These are phyloP conservation scores for Quercus phellos DNA, from an alignment of 331 rosid species.

Conservation along the genomic window DNA sequence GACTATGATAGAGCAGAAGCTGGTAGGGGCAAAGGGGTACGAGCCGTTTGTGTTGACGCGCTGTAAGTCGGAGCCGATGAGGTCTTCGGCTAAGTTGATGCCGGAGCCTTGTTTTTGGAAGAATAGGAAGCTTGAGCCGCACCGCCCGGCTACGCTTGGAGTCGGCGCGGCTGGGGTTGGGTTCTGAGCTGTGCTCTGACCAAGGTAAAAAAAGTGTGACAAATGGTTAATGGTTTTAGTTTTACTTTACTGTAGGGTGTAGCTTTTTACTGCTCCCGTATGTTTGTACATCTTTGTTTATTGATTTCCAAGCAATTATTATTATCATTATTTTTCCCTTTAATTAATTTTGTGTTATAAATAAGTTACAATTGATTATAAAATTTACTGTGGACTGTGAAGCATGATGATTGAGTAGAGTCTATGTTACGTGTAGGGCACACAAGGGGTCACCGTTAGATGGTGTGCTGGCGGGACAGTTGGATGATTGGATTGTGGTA, in stretches of 20 bases:
- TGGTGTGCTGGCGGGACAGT: not conserved
- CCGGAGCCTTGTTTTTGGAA: conserved; percentile 88
- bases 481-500: too few relatives aligned
- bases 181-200: conserved; percentile 30
- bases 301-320: conserved; percentile 28
- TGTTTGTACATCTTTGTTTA: conserved; percentile 35
- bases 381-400: too few relatives aligned
- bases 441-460: too few relatives aligned
- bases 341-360: not conserved
- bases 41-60: conserved; percentile 88
- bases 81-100: conserved; percentile 55
- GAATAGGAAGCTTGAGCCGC: conserved; percentile 66
- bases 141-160: conserved; percentile 60
- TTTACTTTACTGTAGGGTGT: conserved; percentile 16
- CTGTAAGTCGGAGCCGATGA: conserved; percentile 96
- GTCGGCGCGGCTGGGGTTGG: conserved; percentile 88
- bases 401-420: not conserved
- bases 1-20: conserved; percentile 66
- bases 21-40: conserved; percentile 52
- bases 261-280: conserved; percentile 13
- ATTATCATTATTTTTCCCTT: not conserved
- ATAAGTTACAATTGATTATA: too few relatives aligned
- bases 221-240: conserved; percentile 4
- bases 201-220: conserved; percentile 20
- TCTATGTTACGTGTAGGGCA: too few relatives aligned